Evolutionary conservation across 305 asterid genomes (phyloP).

Genomic region (Solanum hybrid): DNA sequence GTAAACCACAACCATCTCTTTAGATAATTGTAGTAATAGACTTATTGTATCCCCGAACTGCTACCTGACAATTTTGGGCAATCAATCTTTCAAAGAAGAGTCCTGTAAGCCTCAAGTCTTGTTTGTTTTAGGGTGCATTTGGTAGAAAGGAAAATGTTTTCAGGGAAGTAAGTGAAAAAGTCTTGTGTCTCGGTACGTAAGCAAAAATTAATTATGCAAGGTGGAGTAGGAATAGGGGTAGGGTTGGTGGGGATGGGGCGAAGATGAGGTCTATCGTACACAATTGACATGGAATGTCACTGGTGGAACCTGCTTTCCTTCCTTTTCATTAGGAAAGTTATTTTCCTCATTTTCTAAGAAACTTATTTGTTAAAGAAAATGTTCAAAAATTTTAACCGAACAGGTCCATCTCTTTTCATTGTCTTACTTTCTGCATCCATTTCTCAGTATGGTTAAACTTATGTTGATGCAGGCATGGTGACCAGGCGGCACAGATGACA

Average conservation of each 20-base stretch:
- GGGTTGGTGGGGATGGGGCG: not conserved
- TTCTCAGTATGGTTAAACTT: not conserved
- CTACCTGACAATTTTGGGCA: not conserved
- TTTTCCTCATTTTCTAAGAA: not conserved
- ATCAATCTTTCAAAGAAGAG: not conserved
- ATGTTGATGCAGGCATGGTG: constrained; percentile 49
- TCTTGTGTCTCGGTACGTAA: not conserved
- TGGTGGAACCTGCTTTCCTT: not conserved
- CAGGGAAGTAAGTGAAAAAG: not conserved
- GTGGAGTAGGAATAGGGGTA: not conserved
- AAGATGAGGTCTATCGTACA: not conserved
- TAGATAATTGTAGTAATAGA: not conserved
- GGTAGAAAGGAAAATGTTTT: not conserved
- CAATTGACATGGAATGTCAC: not conserved
- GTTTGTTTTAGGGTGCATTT: not conserved
- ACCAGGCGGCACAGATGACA: constrained; percentile 56
- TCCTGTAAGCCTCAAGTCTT: not conserved
- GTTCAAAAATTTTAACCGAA: not conserved
- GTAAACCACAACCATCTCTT: not conserved
- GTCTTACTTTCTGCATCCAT: not conserved
- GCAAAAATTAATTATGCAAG: not conserved
- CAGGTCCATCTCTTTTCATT: not conserved
- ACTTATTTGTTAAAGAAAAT: not conserved
- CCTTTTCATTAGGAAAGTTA: not conserved
- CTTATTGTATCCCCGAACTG: not conserved